Base-by-base conservation (phyloP, 257 asterid species). In the Nicotiana tomentosiformis region DNA sequence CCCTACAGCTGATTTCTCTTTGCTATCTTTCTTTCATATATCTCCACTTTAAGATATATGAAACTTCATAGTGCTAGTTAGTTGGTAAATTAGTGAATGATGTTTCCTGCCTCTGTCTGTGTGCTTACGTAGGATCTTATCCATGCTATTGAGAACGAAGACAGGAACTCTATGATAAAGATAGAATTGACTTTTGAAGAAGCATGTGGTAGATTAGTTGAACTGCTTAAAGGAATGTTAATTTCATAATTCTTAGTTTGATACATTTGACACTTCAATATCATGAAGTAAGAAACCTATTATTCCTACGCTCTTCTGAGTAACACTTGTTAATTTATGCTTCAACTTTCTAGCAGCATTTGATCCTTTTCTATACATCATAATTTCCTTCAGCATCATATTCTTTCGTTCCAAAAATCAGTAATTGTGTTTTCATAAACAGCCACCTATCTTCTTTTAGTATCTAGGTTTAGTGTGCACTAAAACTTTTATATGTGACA, bases 401-500 rank as follows among this genome's bases (percentile, higher is more conserved):
- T 66, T 15, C 15, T 66, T 66, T 66, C 12, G 32, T 66, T 66
- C 46, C 16, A 30, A 30, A 30, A 14, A 14, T 3, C 20, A 14
- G 46, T 32, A 14, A 14, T 30, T 66, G 35, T 33, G 15, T 66
- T 51, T 29, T 11, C 35, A 43, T 39, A 39, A 39, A 39, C 62
- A 43, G 62, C 37, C 26, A 5, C 46, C 0, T 1, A 39, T 79
- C 18, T 83, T 66, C 78, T 86, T 35, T 51, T 58, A 64, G 61
- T 51, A 14, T 77, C 56, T 56, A 64, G 32, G 62, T 70, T 53
- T 12, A 26, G 26, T 70, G 39, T 49, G 26, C 62, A 26, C 80
- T 81, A 12, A 66, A 82, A 10, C 55, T 81, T 85, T 30, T 81
- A 14, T 7, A 61, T 1, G 83, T 82, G 84, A 55, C 35, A 55